Conservation (phyloP, 2,329 filamentous ascomycete genomes). For the Penicillium sp. region DNA sequence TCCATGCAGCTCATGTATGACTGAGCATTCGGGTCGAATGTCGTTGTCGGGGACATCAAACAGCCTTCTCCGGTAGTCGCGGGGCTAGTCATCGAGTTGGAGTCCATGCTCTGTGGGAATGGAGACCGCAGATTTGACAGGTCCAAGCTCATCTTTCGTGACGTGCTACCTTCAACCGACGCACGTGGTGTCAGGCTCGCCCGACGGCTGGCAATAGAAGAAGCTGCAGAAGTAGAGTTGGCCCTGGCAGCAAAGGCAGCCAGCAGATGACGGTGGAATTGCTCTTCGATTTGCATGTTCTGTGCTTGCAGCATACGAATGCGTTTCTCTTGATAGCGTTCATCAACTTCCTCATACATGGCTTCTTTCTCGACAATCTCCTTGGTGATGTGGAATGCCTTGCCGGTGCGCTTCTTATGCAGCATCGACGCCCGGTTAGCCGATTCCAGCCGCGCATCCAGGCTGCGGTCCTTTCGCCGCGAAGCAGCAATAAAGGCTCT, state of each 20-base stretch:
- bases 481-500: constrained; percentile 94
- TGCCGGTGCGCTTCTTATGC: constrained; percentile 85
- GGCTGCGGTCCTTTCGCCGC: constrained; percentile 79
- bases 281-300: constrained; percentile 45
- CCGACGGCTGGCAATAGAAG: constrained; percentile 38
- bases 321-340: constrained; percentile 62
- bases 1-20: constrained; percentile 35
- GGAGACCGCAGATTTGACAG: constrained; percentile 40
- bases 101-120: constrained; percentile 33
- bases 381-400: constrained; percentile 79
- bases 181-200: constrained; percentile 36
- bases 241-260: constrained; percentile 40
- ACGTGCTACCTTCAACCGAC: constrained; percentile 33
- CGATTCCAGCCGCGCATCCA: constrained; percentile 88
- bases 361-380: constrained; percentile 88
- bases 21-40: constrained; percentile 31
- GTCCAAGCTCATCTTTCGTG: constrained; percentile 46
- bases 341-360: constrained; percentile 96
- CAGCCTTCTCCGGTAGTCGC: constrained; percentile 32
- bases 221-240: constrained; percentile 23
- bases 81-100: constrained; percentile 37
- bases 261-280: constrained; percentile 46
- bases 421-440: constrained; percentile 88
- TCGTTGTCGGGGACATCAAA: constrained; percentile 35
- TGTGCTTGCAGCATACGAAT: constrained; percentile 48